Evolutionary conservation across 2,329 filamentous ascomycete species (phyloP).

Genomic region (Ascochyta lentis): DNA sequence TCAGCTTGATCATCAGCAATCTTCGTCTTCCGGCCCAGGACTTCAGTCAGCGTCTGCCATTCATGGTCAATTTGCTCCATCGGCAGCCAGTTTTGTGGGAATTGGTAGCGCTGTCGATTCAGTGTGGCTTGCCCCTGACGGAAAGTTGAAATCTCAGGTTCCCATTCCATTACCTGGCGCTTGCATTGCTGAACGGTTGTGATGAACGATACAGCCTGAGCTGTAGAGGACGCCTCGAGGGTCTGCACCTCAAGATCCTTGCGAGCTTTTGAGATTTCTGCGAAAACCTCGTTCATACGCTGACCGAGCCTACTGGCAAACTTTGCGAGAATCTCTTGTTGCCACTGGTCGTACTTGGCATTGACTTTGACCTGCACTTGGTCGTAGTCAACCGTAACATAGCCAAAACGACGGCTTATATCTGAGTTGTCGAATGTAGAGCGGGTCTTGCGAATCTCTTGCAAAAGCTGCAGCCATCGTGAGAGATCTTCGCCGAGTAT

Average conservation of each 20-base stretch:
- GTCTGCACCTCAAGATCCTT: conserved; percentile 91
- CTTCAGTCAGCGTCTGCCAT: conserved; percentile 92
- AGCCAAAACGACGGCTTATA: conserved; percentile 89
- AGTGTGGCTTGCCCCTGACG: conserved; percentile 93
- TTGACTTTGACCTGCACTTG: conserved; percentile 99
- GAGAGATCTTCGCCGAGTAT: conserved; percentile 88
- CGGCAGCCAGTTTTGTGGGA: conserved; percentile 90
- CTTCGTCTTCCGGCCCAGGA: conserved; percentile 89
- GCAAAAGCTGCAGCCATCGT: conserved; percentile 92
- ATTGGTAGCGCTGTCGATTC: conserved; percentile 89
- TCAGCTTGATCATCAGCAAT: conserved; percentile 97
- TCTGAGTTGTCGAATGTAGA: conserved; percentile 98
- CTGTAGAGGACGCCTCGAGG: conserved; percentile 91
- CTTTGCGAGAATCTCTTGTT: conserved; percentile 93
- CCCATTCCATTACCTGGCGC: conserved; percentile 91
- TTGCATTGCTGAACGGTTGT: conserved; percentile 97
- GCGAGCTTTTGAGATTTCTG: conserved; percentile 88
- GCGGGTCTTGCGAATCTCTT: conserved; percentile 94
- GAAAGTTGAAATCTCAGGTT: conserved; percentile 94
- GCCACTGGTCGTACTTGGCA: conserved; percentile 99
- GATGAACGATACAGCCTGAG: conserved; percentile 97
- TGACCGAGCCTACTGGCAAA: conserved; percentile 88
- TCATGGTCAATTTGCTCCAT: conserved; percentile 96
- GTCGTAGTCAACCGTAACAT: conserved; percentile 95
- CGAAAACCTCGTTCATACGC: conserved; percentile 90